Base-by-base conservation (phyloP, 2,329 filamentous ascomycete species). In the Sarocladium oryzae region DNA sequence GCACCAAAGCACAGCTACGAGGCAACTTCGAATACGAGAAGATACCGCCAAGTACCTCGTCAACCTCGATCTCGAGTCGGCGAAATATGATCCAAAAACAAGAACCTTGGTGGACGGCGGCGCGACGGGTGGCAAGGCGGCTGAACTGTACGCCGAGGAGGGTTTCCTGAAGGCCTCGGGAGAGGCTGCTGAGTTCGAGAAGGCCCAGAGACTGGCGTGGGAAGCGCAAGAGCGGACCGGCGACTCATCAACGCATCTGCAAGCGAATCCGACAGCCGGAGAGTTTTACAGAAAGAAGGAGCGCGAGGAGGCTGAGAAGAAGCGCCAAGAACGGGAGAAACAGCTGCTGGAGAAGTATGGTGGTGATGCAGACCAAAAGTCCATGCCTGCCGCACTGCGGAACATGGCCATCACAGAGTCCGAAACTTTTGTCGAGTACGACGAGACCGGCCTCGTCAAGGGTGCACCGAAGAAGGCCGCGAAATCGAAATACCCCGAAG, bases 61-160 rank as follows among this genome's bases (percentile, higher is more conserved):
- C 8, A 97, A 97, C 63, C 80, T 99, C 24, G 93, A 99, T 63
- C 77, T 96, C 2, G 93, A 99, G 62, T 96, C 91, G 1, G 93
- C 95, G 2, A 95, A 95, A 67, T 99, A 99, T 69, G 92, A 99
- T 63, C 93, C 93, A 0, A 99, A 99, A 66, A 96, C 91, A 11
- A 81, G 93, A 60, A 86, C 88, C 8, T 89, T 99, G 77, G 86
- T 95, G 20, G 89, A 95, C 63, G 84, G 82, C 56, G 89, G 90
- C 45, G 89, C 87, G 6, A 88, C 85, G 28, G 81, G 81, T 20
- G 89, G 95, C 70, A 85, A 85, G 58, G 87, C 88, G 2, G 87
- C 91, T 7, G 82, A 86, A 26, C 69, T 95, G 5, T 92, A 93
- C 52, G 91, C 91, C 3, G 93, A 97, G 61, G 91, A 97, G 60